Evolutionary conservation across 176 grass and related monocot genomes (phyloP), one percentile per base, ranked within the genome.

Genomic region (Bolboschoenus planiculmis): DNA sequence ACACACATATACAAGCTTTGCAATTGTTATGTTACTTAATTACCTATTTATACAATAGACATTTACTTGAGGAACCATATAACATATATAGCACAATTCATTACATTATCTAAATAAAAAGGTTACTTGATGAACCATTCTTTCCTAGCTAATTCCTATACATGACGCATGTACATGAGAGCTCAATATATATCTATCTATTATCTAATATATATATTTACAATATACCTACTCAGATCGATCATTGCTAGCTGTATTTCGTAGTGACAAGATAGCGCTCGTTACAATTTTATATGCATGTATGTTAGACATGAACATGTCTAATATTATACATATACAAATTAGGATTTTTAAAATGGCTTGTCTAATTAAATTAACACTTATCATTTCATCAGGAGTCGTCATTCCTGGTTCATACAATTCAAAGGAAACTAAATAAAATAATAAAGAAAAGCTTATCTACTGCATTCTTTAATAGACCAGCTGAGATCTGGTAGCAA

Each of bases 181-280:
- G 68, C 68, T 47, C 4, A 29, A 14, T 21, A 26, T 47, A 40
- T 39, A n/a, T 68, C 4, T 29, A 76, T 51, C 5, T 50, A 48
- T 70, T 15, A 30, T 34, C 3, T 4, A 14, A 35, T 35, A 51
- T 2, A 44, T 44, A 48, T 74, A 47, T 48, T 10, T 76, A 26
- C 21, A 75, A 46, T 26, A 70, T 42, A 78, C 59, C 29, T 55
- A 18, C 36, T 27, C 27, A 14, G 24, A 46, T 42, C 13, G 56
- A 65, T 82, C 79, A 58, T 82, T 18, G 79, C 78, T 81, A 60
- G 55, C 78, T 60, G 48, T 81, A 42, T 35, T 57, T 0, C 3
- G 10, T 14, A 62, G 15, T 50, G 27, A 43, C 9, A 14, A 44
- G 53, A 60, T 63, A 63, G 56, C 13, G 35, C 36, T 59, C 36